Percentiles rank a stretch among this genome's conserved stretches.
These are phyloP conservation scores for Rutstroemia sp. DNA, from an alignment of 2,329 filamentous ascomycete species.

Conservation along the genomic window DNA sequence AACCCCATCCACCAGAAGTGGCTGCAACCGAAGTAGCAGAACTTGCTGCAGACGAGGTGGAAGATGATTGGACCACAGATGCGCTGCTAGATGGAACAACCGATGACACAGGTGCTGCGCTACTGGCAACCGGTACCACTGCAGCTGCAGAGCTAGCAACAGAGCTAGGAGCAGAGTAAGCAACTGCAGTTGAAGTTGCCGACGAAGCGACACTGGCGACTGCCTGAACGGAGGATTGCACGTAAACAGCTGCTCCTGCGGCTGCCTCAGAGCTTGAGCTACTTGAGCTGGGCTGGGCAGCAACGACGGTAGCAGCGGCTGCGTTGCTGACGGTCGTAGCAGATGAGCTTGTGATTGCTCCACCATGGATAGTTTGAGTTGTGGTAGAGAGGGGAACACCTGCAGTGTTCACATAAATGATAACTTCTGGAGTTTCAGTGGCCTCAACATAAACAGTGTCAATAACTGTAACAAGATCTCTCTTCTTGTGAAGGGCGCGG, in stretches of 20 bases:
- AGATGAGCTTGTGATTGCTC: neutral
- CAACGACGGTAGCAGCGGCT: neutral
- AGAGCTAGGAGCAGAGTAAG: neutral
- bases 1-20: slow-evolving; percentile 33
- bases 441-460: slow-evolving; percentile 32
- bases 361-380: neutral
- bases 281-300: neutral
- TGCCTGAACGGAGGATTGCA: too few species aligned
- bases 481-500: slow-evolving; percentile 23
- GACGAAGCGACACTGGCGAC: neutral
- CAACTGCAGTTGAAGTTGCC: too few species aligned
- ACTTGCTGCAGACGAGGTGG: slow-evolving; percentile 10
- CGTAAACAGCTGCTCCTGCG: neutral
- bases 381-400: slow-evolving; percentile 35
- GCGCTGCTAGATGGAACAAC: neutral
- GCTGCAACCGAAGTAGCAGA: slow-evolving; percentile 4
- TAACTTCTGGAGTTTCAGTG: slow-evolving; percentile 35
- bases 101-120: neutral
- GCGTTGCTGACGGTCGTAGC: neutral
- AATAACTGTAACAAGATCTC: slow-evolving; percentile 29
- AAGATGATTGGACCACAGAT: slow-evolving; percentile 10
- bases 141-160: neutral
- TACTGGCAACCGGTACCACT: neutral
- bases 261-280: neutral
- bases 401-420: slow-evolving; percentile 54